These are phyloP conservation scores for Brassica incana DNA, from an alignment of 345 rosid species.

Conservation along the genomic window DNA sequence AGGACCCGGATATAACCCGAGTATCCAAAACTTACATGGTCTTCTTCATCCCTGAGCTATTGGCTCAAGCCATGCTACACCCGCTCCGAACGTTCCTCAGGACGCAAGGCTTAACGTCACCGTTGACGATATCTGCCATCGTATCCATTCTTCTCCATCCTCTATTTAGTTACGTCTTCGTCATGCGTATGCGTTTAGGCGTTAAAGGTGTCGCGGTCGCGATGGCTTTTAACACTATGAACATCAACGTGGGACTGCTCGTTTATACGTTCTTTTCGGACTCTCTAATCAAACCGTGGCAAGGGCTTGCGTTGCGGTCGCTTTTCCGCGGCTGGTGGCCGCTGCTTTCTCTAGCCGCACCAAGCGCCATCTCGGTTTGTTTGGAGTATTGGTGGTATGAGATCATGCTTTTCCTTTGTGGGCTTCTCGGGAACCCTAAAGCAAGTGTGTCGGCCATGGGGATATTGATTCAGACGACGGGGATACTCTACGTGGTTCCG, in stretches of 20 bases:
- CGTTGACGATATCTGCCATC: slow-evolving; percentile 61
- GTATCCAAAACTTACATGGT: slow-evolving; percentile 64
- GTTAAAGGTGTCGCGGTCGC: slow-evolving; percentile 73
- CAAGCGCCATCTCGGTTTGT: slow-evolving; percentile 74
- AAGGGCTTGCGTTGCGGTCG: slow-evolving; percentile 48
- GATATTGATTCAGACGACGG: slow-evolving; percentile 74
- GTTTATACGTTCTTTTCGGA: slow-evolving; percentile 50
- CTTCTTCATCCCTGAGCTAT: slow-evolving; percentile 70
- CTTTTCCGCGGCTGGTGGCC: slow-evolving; percentile 77
- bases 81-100: slow-evolving; percentile 70
- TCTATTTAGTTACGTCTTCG: slow-evolving; percentile 73
- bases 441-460: slow-evolving; percentile 76
- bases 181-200: slow-evolving; percentile 53
- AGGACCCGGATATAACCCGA: slow-evolving; percentile 65
- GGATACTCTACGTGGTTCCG: slow-evolving; percentile 69
- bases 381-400: slow-evolving; percentile 98
- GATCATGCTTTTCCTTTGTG: slow-evolving; percentile 84
- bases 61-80: slow-evolving; percentile 75
- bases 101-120: slow-evolving; percentile 71
- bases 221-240: slow-evolving; percentile 69
- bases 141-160: slow-evolving; percentile 63
- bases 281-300: slow-evolving; percentile 73
- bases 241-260: slow-evolving; percentile 64
- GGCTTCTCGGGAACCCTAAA: slow-evolving; percentile 63
- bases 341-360: slow-evolving; percentile 57